Percentiles rank a stretch among this genome's conserved stretches.
phyloP scores from a whole-genome alignment of 257 asterid genomes.

The Petunia secreta region DNA sequence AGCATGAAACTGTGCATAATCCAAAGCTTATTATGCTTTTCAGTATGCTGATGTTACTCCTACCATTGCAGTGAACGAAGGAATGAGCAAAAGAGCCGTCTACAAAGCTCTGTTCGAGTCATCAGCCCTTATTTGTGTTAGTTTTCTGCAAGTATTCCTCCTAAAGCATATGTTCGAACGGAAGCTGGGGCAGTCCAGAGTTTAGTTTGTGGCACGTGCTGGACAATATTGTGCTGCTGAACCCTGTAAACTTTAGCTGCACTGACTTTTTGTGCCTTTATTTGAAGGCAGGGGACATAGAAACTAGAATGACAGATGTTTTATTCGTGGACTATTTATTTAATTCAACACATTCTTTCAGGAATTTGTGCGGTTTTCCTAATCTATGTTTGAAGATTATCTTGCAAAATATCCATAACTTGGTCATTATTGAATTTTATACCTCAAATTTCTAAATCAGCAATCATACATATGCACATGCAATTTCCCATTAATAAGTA shows the following conservation, averaged over 20 bases:
- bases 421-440: background rate
- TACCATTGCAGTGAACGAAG: constrained; percentile 65
- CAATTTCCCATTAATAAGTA: background rate
- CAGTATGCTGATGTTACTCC: background rate
- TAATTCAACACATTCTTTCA: background rate
- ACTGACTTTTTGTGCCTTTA: background rate
- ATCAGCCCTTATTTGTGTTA: constrained; percentile 59
- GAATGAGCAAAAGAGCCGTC: constrained; percentile 70
- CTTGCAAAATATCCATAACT: background rate
- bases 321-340: background rate
- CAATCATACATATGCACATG: background rate
- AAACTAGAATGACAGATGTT: background rate
- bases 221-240: background rate
- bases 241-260: constrained; percentile 11
- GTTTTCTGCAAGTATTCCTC: constrained; percentile 71
- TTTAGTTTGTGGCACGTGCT: constrained; percentile 36
- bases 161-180: constrained; percentile 73
- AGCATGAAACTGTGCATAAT: background rate
- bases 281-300: background rate
- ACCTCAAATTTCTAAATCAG: background rate
- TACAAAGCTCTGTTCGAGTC: constrained; percentile 76
- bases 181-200: constrained; percentile 78
- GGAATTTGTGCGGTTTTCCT: background rate
- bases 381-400: background rate
- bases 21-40: constrained; percentile 3